Base-by-base conservation (phyloP, 2,329 filamentous ascomycete genomes). In the Nemania sp. region DNA sequence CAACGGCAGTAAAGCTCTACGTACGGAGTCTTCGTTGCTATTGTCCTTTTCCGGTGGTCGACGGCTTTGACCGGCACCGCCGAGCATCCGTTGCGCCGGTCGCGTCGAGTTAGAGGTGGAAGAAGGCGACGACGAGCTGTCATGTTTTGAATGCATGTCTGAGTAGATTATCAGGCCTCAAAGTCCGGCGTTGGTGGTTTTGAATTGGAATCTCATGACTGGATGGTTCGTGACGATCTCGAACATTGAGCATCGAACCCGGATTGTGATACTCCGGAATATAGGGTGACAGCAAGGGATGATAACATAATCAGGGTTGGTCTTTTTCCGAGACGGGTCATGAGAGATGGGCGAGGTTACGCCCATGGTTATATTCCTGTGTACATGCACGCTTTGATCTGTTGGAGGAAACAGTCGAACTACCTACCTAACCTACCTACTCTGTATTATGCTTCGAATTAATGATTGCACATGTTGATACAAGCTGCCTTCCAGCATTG, bases 141-240 rank as follows among this genome's bases (percentile, higher is more conserved):
- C 50, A n/a, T 6, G 48, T 57, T 61, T 61, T 46, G 43, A 34
- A 56, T 47, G 42, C 35, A 55, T 50, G 43, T 46, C 54, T 52
- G 32, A 54, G 43, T 42, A 34, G 25, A 11, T 43, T 37, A 56
- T 46, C 37, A 18, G 51, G 59, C 59, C 48, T 57, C 13, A 12
- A 45, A 53, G 54, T 64, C 57, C 56, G 62, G 62, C 62, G 62
- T 64, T 64, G 47, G 62, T 55, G 62, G 45, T 53, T 46, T 54
- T 52, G 45, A 49, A 56, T 62, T 57, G 32, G 54, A 42, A 53
- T 54, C 34, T 54, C n/a, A 40, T 18, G 46, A 43, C 34, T 40
- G 50, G 53, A 53, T 37, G 50, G 54, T 53, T 57, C 34, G 48
- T 45, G 54, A 58, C 34, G 39, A 62, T 48, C 53, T 39, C 7